Conservation (phyloP, 148 eudicot genomes). For the Bassia scoparia region DNA sequence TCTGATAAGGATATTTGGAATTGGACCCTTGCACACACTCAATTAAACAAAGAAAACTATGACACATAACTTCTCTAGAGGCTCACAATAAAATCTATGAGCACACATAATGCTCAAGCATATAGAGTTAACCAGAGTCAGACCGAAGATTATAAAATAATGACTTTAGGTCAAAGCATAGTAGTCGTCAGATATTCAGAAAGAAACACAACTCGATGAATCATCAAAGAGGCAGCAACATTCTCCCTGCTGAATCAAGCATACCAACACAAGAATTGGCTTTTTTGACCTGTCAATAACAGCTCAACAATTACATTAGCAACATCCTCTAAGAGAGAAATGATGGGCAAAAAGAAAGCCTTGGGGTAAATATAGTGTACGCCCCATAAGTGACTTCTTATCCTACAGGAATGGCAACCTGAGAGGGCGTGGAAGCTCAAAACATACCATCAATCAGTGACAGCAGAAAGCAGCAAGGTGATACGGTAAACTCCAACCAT, state of each 20-base stretch:
- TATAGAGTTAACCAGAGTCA: background rate
- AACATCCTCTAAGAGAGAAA: background rate
- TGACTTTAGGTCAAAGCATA: background rate
- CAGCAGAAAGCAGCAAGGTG: constrained; percentile 6
- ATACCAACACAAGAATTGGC: constrained; percentile 16
- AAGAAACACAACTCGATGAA: background rate
- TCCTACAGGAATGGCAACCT: constrained; percentile 23
- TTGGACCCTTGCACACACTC: background rate
- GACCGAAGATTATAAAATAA: background rate
- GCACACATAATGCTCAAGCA: background rate
- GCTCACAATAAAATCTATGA: background rate
- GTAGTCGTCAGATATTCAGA: background rate
- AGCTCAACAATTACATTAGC: constrained; percentile 30
- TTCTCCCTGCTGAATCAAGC: constrained; percentile 28
- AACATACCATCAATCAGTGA: constrained; percentile 12
- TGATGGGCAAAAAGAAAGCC: constrained; percentile 3
- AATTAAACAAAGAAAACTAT: background rate
- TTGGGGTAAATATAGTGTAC: background rate
- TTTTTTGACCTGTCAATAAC: constrained; percentile 32
- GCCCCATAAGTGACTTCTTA: constrained; percentile 5
- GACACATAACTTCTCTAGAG: background rate
- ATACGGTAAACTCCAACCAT: background rate
- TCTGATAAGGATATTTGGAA: background rate
- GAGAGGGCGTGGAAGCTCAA: constrained; percentile 4
- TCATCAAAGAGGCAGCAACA: constrained; percentile 33